phyloP scores from a whole-genome alignment of 495 filamentous ascomycete genomes.

The Aspergillus indologenus region DNA sequence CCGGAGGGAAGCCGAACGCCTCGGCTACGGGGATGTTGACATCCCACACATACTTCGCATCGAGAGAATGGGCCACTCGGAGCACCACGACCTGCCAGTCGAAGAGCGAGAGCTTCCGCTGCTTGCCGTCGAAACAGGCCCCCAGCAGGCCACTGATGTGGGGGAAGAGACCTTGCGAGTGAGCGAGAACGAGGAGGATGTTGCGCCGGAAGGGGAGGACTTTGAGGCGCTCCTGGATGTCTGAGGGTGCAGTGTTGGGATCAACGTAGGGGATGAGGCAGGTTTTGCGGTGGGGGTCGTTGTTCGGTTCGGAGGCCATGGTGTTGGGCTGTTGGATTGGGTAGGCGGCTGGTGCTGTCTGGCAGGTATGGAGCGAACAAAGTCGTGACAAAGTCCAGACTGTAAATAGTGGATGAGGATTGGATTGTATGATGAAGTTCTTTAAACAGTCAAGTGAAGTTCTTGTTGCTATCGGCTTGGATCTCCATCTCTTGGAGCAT shows the following conservation, averaged over 20 bases:
- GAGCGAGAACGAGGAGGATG: background rate
- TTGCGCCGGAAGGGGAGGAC: constrained; percentile 7
- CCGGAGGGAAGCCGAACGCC: constrained; percentile 3
- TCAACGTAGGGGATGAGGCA: constrained; percentile 5
- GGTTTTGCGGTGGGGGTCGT: background rate
- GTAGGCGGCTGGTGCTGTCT: too few species aligned
- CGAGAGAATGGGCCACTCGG: background rate
- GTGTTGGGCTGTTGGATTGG: background rate
- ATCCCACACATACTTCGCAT: constrained; percentile 8
- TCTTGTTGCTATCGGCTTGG: too few species aligned
- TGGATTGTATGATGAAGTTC: too few species aligned
- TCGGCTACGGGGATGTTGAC: constrained; percentile 11
- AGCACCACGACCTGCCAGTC: constrained; percentile 12
- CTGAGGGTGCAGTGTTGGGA: background rate
- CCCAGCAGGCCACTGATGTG: constrained; percentile 1
- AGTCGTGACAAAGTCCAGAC: too few species aligned
- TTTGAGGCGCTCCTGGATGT: background rate
- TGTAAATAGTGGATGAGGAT: too few species aligned
- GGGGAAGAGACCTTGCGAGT: background rate
- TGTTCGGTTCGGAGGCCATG: constrained; percentile 1
- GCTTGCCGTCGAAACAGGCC: constrained; percentile 6
- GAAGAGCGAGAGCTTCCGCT: background rate
- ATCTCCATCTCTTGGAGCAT: too few species aligned
- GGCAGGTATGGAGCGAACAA: too few species aligned
- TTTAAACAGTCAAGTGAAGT: too few species aligned